phyloP scores from a whole-genome alignment of 225 moss, liverwort and hornwort genomes.

The Marchantia polymorpha region DNA sequence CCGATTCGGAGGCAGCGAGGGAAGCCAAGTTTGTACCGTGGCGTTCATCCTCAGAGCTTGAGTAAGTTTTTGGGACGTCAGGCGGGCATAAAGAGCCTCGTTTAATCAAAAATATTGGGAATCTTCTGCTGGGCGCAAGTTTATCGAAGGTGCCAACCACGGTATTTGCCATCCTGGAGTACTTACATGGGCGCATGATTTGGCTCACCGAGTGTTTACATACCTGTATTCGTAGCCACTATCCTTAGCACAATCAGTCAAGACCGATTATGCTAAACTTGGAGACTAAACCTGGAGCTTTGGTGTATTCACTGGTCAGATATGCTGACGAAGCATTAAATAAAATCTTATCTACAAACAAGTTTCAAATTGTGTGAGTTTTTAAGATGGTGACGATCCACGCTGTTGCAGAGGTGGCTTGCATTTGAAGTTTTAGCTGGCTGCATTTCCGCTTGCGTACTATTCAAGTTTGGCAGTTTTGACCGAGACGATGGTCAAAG shows the following conservation, averaged over 20 bases:
- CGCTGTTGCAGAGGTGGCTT: background rate
- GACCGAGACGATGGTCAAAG: background rate
- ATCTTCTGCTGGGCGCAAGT: background rate
- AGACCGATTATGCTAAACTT: no score
- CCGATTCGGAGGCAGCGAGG: constrained; percentile 81
- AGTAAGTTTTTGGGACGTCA: constrained; percentile 4
- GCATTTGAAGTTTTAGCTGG: background rate
- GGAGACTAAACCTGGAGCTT: background rate
- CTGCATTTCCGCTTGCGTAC: background rate
- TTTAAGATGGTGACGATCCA: background rate
- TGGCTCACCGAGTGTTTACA: background rate
- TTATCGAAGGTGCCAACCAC: background rate
- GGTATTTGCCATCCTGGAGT: background rate
- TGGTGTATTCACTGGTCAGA: background rate
- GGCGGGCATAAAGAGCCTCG: background rate
- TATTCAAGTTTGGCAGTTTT: background rate
- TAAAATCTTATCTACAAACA: background rate
- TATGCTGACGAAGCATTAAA: background rate
- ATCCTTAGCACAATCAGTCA: background rate
- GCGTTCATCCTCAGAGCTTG: constrained; percentile 54
- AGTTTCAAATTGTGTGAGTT: background rate
- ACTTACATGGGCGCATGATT: background rate
- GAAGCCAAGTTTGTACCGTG: constrained; percentile 81
- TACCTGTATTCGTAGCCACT: background rate
- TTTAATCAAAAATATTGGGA: background rate